These are phyloP conservation scores for Malus hybrid DNA, from an alignment of 331 rosid genomes.

Conservation along the genomic window DNA sequence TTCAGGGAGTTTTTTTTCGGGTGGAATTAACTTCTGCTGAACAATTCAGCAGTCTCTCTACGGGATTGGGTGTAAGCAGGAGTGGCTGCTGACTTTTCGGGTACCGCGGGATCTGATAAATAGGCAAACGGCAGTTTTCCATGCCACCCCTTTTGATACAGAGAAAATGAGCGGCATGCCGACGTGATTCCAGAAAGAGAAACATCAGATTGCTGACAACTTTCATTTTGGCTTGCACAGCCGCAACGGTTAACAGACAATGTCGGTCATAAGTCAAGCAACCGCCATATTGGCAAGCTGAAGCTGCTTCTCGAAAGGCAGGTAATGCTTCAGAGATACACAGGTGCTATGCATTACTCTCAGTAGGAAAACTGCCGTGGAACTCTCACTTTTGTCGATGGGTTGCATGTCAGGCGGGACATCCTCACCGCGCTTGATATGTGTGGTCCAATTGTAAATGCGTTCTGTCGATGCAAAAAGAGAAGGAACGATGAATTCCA, in stretches of 20 bases:
- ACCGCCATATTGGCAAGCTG: slow-evolving; percentile 43
- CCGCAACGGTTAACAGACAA: background rate
- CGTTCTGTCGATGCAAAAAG: slow-evolving; percentile 67
- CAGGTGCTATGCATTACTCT: slow-evolving; percentile 52
- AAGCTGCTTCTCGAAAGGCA: slow-evolving; percentile 82
- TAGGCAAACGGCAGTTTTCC: background rate
- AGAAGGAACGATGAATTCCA: slow-evolving; percentile 42
- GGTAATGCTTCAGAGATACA: slow-evolving; percentile 43
- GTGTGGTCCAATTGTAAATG: slow-evolving; percentile 38
- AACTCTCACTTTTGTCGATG: slow-evolving; percentile 67
- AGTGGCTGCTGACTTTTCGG: too few species aligned
- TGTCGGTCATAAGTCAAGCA: background rate
- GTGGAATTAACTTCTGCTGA: too few species aligned
- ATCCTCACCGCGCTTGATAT: slow-evolving; percentile 21
- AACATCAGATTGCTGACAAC: background rate
- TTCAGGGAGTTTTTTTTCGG: too few species aligned
- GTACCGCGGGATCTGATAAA: background rate
- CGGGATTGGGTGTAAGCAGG: too few species aligned
- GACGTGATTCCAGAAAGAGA: background rate
- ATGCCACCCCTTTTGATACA: background rate
- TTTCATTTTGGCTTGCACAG: background rate
- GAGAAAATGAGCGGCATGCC: background rate
- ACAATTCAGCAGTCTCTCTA: too few species aligned
- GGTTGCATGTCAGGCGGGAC: slow-evolving; percentile 30
- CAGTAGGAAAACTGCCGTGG: slow-evolving; percentile 37